Conservation (phyloP, 1,139 yeast species). For the Lodderomyces margitis region DNA sequence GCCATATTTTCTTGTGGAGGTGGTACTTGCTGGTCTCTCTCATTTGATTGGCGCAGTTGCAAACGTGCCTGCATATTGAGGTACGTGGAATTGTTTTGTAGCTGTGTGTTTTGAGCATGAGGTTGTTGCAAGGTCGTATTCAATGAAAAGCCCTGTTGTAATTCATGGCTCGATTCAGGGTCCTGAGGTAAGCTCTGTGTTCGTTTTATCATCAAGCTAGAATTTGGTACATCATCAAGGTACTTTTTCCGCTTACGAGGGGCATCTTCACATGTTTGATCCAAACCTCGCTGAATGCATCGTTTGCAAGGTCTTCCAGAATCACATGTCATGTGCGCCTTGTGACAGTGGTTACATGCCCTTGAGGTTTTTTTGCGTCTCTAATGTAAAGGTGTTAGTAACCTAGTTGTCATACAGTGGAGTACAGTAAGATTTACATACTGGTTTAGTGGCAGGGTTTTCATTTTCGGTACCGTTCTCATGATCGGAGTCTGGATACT, state of each 20-base stretch:
- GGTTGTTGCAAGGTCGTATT: neutral
- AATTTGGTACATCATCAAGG: conserved; percentile 53
- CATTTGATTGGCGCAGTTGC: conserved; percentile 4
- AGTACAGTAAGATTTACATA: neutral
- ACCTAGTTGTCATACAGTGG: neutral
- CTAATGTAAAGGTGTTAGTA: conserved; percentile 16
- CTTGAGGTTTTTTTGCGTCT: conserved; percentile 62
- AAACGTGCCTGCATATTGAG: neutral
- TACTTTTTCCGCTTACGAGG: conserved; percentile 86
- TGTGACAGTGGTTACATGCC: conserved; percentile 86
- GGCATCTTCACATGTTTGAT: conserved; percentile 80
- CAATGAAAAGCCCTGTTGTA: conserved; percentile 2
- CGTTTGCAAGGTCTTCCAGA: conserved; percentile 76
- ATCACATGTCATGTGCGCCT: conserved; percentile 87
- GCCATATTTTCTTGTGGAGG: neutral
- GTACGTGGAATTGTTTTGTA: neutral
- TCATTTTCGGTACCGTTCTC: neutral
- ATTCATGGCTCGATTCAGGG: neutral
- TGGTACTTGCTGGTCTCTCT: neutral
- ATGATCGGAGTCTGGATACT: neutral
- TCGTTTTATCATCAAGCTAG: conserved; percentile 12
- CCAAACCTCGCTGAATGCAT: conserved; percentile 69
- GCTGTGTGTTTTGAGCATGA: neutral
- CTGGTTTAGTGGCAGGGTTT: neutral
- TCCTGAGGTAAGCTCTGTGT: conserved; percentile 1